A percentile compares a stretch with the other conserved stretches of the same genome.
These are phyloP conservation scores for Beta corolliflora DNA, from an alignment of 179 eudicot genomes.

Conservation along the genomic window DNA sequence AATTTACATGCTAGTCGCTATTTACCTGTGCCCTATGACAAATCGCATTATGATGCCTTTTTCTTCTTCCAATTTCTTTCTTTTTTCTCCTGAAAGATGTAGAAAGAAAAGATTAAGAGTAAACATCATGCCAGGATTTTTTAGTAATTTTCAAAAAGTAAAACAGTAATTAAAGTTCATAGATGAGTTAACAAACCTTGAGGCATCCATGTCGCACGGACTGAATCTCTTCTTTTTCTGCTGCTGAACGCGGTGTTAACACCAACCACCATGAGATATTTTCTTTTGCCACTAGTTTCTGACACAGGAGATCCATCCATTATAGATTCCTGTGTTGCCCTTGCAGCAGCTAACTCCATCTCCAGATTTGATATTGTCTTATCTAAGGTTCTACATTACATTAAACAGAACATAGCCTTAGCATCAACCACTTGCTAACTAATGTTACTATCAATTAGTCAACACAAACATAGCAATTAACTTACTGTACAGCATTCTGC, in stretches of 20 bases:
- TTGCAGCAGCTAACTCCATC: constrained; percentile 95
- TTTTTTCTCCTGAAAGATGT: constrained; percentile 58
- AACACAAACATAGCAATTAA: constrained; percentile 7
- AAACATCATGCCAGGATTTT: background rate
- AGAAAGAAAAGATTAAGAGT: background rate
- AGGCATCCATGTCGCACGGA: constrained; percentile 98
- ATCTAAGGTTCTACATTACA: constrained; percentile 64
- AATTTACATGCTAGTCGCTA: too few species aligned
- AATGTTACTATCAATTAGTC: constrained; percentile 2
- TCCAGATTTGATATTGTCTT: constrained; percentile 89
- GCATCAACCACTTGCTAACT: background rate
- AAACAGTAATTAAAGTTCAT: background rate
- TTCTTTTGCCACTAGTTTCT: constrained; percentile 59
- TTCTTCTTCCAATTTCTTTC: constrained; percentile 80
- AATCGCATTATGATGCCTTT: constrained; percentile 82
- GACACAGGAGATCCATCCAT: constrained; percentile 71
- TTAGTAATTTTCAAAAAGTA: background rate
- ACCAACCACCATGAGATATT: constrained; percentile 89
- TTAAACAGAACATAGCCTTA: background rate
- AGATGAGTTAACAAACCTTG: constrained; percentile 55
- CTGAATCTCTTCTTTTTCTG: constrained; percentile 92
- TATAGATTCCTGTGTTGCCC: constrained; percentile 85
- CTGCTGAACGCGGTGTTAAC: constrained; percentile 95
- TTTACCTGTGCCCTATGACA: constrained; percentile 89
- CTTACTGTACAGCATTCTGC: constrained; percentile 74